Evolutionary conservation across 345 rosid genomes (phyloP), one percentile per base, ranked within the genome.

Genomic region (Syzygium grande): DNA sequence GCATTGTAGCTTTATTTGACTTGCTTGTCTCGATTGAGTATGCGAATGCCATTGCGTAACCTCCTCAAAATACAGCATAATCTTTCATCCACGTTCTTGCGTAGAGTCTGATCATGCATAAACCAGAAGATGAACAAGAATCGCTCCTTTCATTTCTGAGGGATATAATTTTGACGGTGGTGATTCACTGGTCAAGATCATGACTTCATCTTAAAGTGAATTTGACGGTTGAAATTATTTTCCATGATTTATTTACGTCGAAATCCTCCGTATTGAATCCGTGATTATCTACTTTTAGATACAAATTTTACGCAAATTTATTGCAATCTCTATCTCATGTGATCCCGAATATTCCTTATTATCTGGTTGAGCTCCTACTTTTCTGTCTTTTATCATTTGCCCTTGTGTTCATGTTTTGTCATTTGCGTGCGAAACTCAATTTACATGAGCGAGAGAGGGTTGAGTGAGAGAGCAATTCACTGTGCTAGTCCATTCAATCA

Each of bases 31-130:
- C 7, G 34, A 63, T 63, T 7, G 4, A n/a, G 5, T 6, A n/a
- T n/a, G 10, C 38, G 0, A 27, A 6, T 2, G 30, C 68, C 1
- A 0, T 61, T 61, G 14, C 4, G 30, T 63, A 0, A 6, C 30
- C 73, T 63, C 6, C 38, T 63, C 77, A 3, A 63, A 13, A 63
- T 56, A 56, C 13, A 23, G n/a, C 10, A 56, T 21, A 56, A 56
- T 56, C 61, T 56, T 56, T 56, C 0, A 2, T 56, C 61, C n/a
- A 56, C 22, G 12, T 56, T 23, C n/a, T 56, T 56, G 61, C 61
- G 10, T 22, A 56, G 13, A 19, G 61, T 56, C n/a, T 56, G 0
- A 56, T 56, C 61, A 23, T 5, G n/a, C 5, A 56, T 56, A 23
- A 56, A 56, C 61, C n/a, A 23, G 23, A 56, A 56, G n/a, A 56